Percentiles rank a stretch among this genome's conserved stretches.
These are phyloP conservation scores for Chaetoceros tenuissimus DNA, from an alignment of 108 stramenopile species.

Conservation along the genomic window DNA sequence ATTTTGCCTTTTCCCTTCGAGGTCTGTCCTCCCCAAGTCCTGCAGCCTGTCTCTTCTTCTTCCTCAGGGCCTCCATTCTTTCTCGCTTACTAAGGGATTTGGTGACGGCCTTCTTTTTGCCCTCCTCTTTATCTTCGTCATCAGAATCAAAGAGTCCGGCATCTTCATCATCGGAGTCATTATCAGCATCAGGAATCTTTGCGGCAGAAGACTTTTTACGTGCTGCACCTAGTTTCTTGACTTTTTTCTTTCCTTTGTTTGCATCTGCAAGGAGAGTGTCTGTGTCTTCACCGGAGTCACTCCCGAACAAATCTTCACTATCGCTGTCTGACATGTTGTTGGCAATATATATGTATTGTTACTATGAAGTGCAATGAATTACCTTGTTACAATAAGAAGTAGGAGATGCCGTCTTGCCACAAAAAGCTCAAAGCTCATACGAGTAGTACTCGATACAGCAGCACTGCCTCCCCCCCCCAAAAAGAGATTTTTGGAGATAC, in stretches of 20 bases:
- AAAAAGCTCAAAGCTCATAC: too few species aligned
- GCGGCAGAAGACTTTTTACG: slow-evolving; percentile 5
- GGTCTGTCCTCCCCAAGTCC: slow-evolving; percentile 5
- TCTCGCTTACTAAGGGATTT: slow-evolving; percentile 36
- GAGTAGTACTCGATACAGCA: too few species aligned
- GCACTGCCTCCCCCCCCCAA: too few species aligned
- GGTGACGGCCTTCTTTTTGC: slow-evolving; percentile 4
- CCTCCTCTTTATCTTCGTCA: slow-evolving; percentile 40
- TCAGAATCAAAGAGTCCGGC: slow-evolving; percentile 41
- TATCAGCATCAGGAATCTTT: slow-evolving; percentile 21
- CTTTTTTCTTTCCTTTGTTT: slow-evolving; percentile 37
- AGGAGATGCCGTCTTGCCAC: too few species aligned
- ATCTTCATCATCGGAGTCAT: slow-evolving; percentile 22
- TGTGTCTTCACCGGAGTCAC: slow-evolving; percentile 63
- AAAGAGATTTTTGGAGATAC: too few species aligned
- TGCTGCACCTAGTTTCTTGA: slow-evolving; percentile 24
- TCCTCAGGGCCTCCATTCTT: slow-evolving; percentile 71
- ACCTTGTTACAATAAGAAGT: too few species aligned
- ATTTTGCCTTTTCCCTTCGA: slow-evolving; percentile 14
- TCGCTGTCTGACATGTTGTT: slow-evolving; percentile 57
- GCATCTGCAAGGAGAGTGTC: slow-evolving; percentile 64
- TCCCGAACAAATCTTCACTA: slow-evolving; percentile 67
- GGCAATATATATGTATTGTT: too few species aligned
- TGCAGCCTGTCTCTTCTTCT: slow-evolving; percentile 37
- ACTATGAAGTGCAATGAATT: too few species aligned